Evolutionary conservation across 768 basidiomycete species (phyloP).

Genomic region (Trametes punicea): DNA sequence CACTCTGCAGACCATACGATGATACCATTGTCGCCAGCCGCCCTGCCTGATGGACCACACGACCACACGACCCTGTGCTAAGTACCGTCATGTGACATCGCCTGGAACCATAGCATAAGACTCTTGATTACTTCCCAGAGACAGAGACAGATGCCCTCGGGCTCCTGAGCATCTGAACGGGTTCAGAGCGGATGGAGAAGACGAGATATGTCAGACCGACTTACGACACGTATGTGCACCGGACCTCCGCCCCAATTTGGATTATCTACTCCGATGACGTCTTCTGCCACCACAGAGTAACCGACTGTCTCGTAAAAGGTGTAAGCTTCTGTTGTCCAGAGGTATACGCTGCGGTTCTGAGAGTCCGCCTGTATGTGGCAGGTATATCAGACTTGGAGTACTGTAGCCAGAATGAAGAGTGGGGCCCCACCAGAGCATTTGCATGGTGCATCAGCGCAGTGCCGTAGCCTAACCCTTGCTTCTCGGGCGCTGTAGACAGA

Average conservation of each 20-base stretch:
- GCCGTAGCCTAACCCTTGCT: conserved; percentile 9
- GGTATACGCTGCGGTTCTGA: background rate
- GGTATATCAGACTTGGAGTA: background rate
- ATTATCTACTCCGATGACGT: background rate
- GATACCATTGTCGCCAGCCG: no score
- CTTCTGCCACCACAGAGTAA: background rate
- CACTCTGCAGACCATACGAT: no score
- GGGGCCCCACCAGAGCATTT: background rate
- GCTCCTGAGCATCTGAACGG: no score
- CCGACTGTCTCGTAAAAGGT: conserved; percentile 10
- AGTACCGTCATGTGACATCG: no score
- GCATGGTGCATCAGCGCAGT: conserved; percentile 1
- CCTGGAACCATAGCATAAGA: no score
- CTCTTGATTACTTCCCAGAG: no score
- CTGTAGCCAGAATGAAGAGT: background rate
- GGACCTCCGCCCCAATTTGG: conserved; percentile 1
- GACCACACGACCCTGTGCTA: no score
- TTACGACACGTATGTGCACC: conserved; percentile 1
- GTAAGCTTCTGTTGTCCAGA: background rate
- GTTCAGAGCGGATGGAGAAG: no score
- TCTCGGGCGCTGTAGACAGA: background rate
- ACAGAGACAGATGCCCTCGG: no score
- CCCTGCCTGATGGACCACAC: no score
- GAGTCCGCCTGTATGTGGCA: background rate
- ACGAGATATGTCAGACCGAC: no score